These are phyloP conservation scores for Ehretia macrophylla DNA, from an alignment of 257 asterid species.

Conservation along the genomic window DNA sequence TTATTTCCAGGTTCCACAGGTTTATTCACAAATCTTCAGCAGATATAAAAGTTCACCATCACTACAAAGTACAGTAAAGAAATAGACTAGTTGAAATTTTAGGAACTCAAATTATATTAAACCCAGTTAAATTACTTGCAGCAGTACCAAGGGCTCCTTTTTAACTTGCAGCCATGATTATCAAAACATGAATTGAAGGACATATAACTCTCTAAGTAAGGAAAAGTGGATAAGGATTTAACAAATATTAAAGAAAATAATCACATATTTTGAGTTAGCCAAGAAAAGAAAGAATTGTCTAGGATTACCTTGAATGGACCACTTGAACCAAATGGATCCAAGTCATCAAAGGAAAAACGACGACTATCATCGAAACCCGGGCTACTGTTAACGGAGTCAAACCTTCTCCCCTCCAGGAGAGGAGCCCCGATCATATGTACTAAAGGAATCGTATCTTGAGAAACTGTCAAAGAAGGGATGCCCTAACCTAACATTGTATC, in stretches of 20 bases:
- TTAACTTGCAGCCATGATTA: too few relatives aligned
- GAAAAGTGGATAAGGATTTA: too few relatives aligned
- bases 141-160: too few relatives aligned
- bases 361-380: conserved; percentile 56
- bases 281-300: too few relatives aligned
- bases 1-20: conserved; percentile 97
- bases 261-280: too few relatives aligned
- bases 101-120: background rate
- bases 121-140: too few relatives aligned
- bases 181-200: too few relatives aligned
- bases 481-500: conserved; percentile 48
- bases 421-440: conserved; percentile 34
- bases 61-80: conserved; percentile 37
- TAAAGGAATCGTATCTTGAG: conserved; percentile 80
- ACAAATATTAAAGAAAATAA: too few relatives aligned
- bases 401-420: conserved; percentile 61
- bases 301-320: conserved; percentile 96
- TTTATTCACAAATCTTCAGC: conserved; percentile 98
- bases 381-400: conserved; percentile 75
- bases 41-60: conserved; percentile 99
- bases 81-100: background rate
- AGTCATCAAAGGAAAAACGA: conserved; percentile 73
- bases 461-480: conserved; percentile 63
- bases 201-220: too few relatives aligned
- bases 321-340: conserved; percentile 82